phyloP scores from a whole-genome alignment of 345 rosid genomes.

The Pelargonium nanum region DNA sequence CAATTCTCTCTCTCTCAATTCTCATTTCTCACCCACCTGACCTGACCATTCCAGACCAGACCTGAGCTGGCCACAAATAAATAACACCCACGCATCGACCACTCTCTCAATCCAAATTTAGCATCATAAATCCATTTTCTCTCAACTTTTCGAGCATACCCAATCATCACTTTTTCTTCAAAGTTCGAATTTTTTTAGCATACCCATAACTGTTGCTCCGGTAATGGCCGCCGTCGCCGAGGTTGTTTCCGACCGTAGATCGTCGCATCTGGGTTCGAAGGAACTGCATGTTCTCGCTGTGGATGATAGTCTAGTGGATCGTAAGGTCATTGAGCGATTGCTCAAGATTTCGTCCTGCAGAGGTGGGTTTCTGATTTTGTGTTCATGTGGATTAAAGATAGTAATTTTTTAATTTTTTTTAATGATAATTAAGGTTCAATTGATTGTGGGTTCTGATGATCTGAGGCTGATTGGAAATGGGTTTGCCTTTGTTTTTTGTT shows the following conservation, averaged over 20 bases:
- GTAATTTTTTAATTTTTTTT: neutral
- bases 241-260: neutral
- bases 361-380: conserved; percentile 27
- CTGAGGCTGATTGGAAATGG: neutral
- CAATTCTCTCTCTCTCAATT: conserved; percentile 1
- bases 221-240: neutral
- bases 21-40: conserved; percentile 3
- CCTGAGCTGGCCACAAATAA: neutral
- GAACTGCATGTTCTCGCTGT: conserved; percentile 94
- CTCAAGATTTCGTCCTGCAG: conserved; percentile 67
- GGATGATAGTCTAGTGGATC: conserved; percentile 73
- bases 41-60: conserved; percentile 12
- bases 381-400: neutral
- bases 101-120: neutral
- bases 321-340: conserved; percentile 68
- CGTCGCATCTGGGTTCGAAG: conserved; percentile 10
- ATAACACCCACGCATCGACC: neutral
- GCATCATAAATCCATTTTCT: neutral
- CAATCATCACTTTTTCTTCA: neutral
- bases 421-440: neutral
- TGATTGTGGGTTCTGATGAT: neutral
- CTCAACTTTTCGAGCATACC: too few species aligned
- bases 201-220: neutral
- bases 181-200: neutral
- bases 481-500: too few species aligned